Base-by-base conservation (phyloP, 345 rosid genomes). In the Ricinus communis region DNA sequence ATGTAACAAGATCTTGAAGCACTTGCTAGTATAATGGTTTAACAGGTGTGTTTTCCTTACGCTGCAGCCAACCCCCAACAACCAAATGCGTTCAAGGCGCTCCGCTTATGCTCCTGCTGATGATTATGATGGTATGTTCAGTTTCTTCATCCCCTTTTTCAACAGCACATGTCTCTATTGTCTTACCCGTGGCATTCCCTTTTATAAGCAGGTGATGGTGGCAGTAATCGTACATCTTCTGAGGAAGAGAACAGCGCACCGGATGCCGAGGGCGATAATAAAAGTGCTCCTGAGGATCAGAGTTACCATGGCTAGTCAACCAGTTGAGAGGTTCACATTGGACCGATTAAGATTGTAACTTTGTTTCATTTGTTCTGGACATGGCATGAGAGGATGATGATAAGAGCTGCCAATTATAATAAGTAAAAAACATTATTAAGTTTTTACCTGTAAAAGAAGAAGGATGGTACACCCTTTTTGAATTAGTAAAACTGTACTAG, bases 31-130 rank as follows among this genome's bases (percentile, higher is more conserved):
- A 24, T n/a, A 52, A 13, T 43, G 47, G 47, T 43, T 8, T 43
- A 43, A 43, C 43, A 38, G 43, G 9, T n/a, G 43, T 38, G 43
- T 38, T 63, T 22, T 63, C 24, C 21, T 18, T 31, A 46, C 10
- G 40, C 19, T 45, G 62, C 85, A 93, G 98, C 94, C 94, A 61
- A 87, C 92, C 6, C 89, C 92, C 41, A 91, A 88, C 21, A 90
- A 88, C 76, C 96, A 90, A 68, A 72, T 78, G 68, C 82, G 91
- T 65, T 84, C 88, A 1, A 91, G 90, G 79, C 92, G 92, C 50
- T 90, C 91, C 40, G 89, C 91, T 33, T 90, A 87, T 71, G 87
- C 91, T 74, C 88, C 90, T 13, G 79, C 88, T 10, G 87, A 87
- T 10, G 85, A 81, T 64, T 74, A 68, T 51, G 86, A 85, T 60